These are phyloP conservation scores for Anisodus tanguticus DNA, from an alignment of 257 asterid species.

Conservation along the genomic window DNA sequence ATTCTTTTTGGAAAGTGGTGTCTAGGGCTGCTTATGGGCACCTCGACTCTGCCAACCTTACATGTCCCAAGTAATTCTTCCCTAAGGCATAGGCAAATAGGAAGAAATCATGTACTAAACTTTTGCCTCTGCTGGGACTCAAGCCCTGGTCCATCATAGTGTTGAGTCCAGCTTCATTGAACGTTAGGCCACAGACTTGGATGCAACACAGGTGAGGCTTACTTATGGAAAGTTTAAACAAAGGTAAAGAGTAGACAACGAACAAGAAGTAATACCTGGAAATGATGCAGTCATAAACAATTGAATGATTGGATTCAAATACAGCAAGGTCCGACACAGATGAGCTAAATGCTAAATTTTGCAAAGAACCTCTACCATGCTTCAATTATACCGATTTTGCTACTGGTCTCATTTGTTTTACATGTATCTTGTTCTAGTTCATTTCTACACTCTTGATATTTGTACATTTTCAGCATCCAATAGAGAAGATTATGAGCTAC, in stretches of 20 bases:
- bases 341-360: conserved; percentile 1
- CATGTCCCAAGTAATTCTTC: neutral
- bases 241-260: neutral
- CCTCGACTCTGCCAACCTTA: neutral
- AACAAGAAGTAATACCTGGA: conserved; percentile 10
- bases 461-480: neutral
- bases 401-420: neutral
- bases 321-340: neutral
- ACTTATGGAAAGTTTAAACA: neutral
- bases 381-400: neutral
- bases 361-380: neutral
- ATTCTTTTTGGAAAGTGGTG: neutral
- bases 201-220: neutral
- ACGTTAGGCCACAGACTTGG: neutral
- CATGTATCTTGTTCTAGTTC: neutral
- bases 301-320: neutral
- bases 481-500: neutral
- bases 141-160: neutral
- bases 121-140: neutral
- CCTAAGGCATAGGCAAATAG: neutral
- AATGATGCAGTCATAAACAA: neutral
- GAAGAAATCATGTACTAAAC: neutral
- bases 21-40: neutral
- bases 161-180: neutral
- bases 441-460: neutral